These are phyloP conservation scores for Fusarium subglutinans DNA, from an alignment of 2,329 filamentous ascomycete genomes.

Conservation along the genomic window DNA sequence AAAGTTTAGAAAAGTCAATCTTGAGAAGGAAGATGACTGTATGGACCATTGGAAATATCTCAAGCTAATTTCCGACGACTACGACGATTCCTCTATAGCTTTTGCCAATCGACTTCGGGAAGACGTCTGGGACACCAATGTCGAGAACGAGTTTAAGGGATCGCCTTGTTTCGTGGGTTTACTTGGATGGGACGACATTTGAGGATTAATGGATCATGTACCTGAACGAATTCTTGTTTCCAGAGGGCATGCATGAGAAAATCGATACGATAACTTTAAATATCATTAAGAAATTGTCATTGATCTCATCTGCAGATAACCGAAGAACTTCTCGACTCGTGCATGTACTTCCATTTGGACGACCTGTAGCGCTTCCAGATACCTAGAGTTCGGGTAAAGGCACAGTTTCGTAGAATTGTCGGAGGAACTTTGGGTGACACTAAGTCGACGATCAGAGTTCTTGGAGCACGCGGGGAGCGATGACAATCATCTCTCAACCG, in stretches of 20 bases:
- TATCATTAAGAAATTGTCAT: not conserved
- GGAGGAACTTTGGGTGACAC: no score
- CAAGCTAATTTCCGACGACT: not conserved
- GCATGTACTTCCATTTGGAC: not conserved
- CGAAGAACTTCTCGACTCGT: not conserved
- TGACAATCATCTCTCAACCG: rapidly evolving
- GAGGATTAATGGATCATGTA: not conserved
- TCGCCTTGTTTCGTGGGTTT: not conserved
- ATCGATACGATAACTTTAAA: not conserved
- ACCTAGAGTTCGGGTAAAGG: no score
- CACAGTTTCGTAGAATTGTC: no score
- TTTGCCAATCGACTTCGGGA: not conserved
- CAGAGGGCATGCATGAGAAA: not conserved
- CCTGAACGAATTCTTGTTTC: not conserved
- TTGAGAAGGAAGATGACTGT: rapidly evolving
- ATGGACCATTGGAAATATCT: not conserved
- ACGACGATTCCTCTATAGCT: not conserved
- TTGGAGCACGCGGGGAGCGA: no score
- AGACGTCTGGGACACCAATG: not conserved
- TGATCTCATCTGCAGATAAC: not conserved
- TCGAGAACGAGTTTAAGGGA: no score
- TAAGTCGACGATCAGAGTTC: rapidly evolving
- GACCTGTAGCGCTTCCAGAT: no score
- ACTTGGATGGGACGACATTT: not conserved
- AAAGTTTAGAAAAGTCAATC: not conserved